Percentiles rank a stretch among this genome's conserved stretches.
Evolutionary conservation across 768 basidiomycete species (phyloP).

Genomic region (Hericium coralloides): DNA sequence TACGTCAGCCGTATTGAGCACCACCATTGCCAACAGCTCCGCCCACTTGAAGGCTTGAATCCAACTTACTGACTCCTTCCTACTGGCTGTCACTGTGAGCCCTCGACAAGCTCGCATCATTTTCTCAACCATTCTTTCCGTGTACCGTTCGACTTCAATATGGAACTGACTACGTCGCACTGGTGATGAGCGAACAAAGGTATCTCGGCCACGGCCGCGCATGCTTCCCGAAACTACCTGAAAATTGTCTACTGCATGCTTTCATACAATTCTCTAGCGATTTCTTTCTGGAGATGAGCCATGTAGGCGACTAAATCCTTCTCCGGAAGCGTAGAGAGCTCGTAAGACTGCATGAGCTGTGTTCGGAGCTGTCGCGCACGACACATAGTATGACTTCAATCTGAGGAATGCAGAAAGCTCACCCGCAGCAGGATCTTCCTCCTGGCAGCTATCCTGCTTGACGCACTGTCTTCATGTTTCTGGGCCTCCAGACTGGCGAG

Average conservation of each 20-base stretch:
- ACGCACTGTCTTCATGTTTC: constrained; percentile 53
- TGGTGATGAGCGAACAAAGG: too few relatives aligned
- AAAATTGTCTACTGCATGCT: constrained; percentile 18
- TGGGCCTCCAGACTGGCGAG: constrained; percentile 51
- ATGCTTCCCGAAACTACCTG: too few relatives aligned
- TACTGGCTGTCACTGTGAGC: too few relatives aligned
- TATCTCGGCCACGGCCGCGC: too few relatives aligned
- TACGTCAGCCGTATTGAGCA: too few relatives aligned
- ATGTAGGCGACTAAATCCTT: constrained; percentile 60
- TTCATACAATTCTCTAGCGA: constrained; percentile 44
- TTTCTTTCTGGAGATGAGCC: constrained; percentile 59
- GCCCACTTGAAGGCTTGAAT: too few relatives aligned
- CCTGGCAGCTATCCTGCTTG: constrained; percentile 45
- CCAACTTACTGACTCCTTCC: too few relatives aligned
- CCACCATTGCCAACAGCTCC: too few relatives aligned
- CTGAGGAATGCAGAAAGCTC: constrained; percentile 9
- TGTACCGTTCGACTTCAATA: too few relatives aligned
- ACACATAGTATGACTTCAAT: neutral
- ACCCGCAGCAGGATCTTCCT: constrained; percentile 67
- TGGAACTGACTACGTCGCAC: too few relatives aligned
- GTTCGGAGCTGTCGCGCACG: constrained; percentile 47
- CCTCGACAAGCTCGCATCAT: too few relatives aligned
- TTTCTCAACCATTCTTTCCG: too few relatives aligned
- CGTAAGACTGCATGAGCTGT: constrained; percentile 64
- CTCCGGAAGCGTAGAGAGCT: constrained; percentile 67